Base-by-base conservation (phyloP, 192 early-diverging fungal species). In the Phlyctochytrium bullatum region DNA sequence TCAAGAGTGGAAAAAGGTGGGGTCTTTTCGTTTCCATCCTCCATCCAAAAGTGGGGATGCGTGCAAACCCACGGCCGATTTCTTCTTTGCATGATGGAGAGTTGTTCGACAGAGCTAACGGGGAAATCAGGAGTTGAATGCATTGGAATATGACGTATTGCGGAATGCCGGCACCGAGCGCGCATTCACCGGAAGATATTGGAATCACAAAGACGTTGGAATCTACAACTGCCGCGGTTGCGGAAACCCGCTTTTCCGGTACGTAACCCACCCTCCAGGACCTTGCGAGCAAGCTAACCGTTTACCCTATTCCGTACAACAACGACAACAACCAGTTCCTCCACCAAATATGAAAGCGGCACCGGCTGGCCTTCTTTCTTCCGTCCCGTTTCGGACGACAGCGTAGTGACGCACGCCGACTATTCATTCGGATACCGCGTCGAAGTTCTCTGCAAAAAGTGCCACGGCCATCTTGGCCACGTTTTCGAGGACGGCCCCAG, bases 301-400 rank as follows among this genome's bases (percentile, higher is more conserved):
- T n/a, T 14, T 50, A n/a, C 40, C n/a, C 40, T 10, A 50, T 50
- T 50, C n/a, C 10, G 10, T 50, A 10, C 10, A 14, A 50, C 12
- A 10, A 10, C n/a, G 10, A 6, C 29, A 16, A 16, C 24, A 16
- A 16, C 24, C 24, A 16, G 10, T 10, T 23, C 36, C 6, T 23
- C 14, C 31, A 34, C 28, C 4, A 35, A 62, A 34, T 62, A 40
- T 32, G 33, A 40, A 34, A 23, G 17, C 12, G 61, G 33, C 29
- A 62, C 33, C 3, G 61, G 61, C 6, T 62, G 61, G 61, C 61
- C 61, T 17, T 40, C 28, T 12, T 62, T 62, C 61, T 62, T 40
- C 61, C 12, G 27, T 10, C 12, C 61, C 6, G 29, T 40, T 14
- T 14, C 16, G 6, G 32, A 33, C 6, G 61, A 40, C 36, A n/a